phyloP scores from a whole-genome alignment of 176 grass and related monocot species.

The Cenchrus purpureus region DNA sequence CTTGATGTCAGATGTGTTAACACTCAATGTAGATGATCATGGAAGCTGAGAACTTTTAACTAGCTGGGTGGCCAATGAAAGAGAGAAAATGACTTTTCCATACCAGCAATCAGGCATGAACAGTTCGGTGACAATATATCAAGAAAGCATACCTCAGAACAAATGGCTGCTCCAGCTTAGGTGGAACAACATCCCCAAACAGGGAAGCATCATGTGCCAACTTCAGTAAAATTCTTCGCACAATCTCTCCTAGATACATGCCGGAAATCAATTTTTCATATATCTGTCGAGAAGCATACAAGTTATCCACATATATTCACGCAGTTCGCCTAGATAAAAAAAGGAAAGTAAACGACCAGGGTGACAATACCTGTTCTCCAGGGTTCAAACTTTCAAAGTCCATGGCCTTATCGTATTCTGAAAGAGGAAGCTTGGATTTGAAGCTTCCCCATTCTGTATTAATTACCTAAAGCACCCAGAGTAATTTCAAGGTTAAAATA shows the following conservation, averaged over 20 bases:
- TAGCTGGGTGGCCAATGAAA: not conserved
- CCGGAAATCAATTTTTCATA: slow-evolving; percentile 96
- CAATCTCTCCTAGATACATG: slow-evolving; percentile 90
- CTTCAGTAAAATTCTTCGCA: slow-evolving; percentile 83
- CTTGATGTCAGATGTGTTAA: not conserved
- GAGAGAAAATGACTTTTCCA: not conserved
- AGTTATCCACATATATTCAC: slow-evolving; percentile 7
- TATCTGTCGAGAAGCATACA: slow-evolving; percentile 53
- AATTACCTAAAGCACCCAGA: slow-evolving; percentile 65
- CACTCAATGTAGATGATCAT: not conserved
- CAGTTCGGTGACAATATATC: not conserved
- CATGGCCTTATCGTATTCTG: slow-evolving; percentile 80
- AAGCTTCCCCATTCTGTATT: slow-evolving; percentile 96
- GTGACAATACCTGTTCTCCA: slow-evolving; percentile 69
- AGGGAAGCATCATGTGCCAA: slow-evolving; percentile 73
- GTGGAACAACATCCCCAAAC: slow-evolving; percentile 80
- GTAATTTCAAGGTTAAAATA: not conserved
- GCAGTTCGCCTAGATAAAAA: not conserved
- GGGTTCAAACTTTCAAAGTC: slow-evolving; percentile 90
- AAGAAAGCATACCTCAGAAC: slow-evolving; percentile 69
- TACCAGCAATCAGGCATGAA: slow-evolving; percentile 22
- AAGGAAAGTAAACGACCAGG: not conserved
- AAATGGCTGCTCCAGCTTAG: slow-evolving; percentile 80
- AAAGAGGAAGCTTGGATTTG: slow-evolving; percentile 82
- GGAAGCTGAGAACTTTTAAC: not conserved